phyloP scores from a whole-genome alignment of 2,329 filamentous ascomycete genomes.

The Trichoderma aggressivum region DNA sequence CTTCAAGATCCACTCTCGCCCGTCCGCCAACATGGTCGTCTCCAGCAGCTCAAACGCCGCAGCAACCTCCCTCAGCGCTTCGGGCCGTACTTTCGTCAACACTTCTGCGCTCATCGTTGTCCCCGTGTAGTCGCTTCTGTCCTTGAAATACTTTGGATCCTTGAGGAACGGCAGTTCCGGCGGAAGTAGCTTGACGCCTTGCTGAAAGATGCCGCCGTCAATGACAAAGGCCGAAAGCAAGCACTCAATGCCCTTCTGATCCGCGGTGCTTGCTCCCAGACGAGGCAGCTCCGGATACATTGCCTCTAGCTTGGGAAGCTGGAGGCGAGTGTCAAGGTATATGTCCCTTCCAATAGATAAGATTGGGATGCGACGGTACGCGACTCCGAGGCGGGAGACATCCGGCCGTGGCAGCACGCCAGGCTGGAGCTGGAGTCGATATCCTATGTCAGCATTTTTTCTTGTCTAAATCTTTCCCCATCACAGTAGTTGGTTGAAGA shows the following conservation, averaged over 20 bases:
- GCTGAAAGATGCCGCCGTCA: conserved; percentile 55
- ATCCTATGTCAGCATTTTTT: neutral
- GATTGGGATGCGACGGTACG: conserved; percentile 67
- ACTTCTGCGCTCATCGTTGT: conserved; percentile 26
- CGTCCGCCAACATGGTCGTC: conserved; percentile 59
- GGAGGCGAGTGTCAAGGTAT: conserved; percentile 68
- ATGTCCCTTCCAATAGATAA: conserved; percentile 64
- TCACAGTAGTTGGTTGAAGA: neutral
- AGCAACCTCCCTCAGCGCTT: conserved; percentile 54
- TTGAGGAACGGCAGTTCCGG: conserved; percentile 49
- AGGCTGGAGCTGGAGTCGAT: conserved; percentile 56
- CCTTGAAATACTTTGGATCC: conserved; percentile 57
- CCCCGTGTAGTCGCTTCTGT: conserved; percentile 45
- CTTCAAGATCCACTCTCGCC: conserved; percentile 61
- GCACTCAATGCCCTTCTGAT: conserved; percentile 47
- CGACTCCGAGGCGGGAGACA: conserved; percentile 56
- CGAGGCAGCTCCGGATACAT: conserved; percentile 45
- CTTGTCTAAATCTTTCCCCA: no score
- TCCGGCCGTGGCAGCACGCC: conserved; percentile 64
- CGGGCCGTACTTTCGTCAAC: conserved; percentile 40
- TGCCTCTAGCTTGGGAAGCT: conserved; percentile 60
- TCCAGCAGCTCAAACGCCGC: conserved; percentile 58
- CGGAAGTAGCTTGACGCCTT: conserved; percentile 55
- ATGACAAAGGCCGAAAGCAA: conserved; percentile 55
- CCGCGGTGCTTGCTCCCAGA: conserved; percentile 35